Evolutionary conservation across 495 filamentous ascomycete genomes (phyloP).

Genomic region (Aspergillus olivimuriae): DNA sequence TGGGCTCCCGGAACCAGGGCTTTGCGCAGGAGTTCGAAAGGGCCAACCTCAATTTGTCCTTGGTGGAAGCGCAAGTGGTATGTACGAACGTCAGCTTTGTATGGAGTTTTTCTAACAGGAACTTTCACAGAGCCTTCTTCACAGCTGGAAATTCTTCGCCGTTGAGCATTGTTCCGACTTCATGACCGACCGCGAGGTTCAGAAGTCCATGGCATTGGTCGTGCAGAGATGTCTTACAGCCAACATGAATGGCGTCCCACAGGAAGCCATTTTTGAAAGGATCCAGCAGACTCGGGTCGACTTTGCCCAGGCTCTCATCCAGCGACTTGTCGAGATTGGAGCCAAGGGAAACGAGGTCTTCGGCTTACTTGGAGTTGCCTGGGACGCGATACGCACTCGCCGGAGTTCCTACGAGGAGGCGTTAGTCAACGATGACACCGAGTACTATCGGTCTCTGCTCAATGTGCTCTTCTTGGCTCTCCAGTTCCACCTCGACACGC

Average conservation of each 20-base stretch:
- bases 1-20: conserved; percentile 56
- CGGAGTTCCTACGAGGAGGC: conserved; percentile 59
- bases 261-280: conserved; percentile 65
- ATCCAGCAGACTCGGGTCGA: conserved; percentile 67
- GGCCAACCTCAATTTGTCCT: conserved; percentile 83
- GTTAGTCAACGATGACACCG: conserved; percentile 51
- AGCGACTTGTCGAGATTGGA: conserved; percentile 61
- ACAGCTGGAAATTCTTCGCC: conserved; percentile 84
- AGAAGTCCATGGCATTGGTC: conserved; percentile 59
- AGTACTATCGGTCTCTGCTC: conserved; percentile 76
- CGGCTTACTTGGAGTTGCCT: conserved; percentile 57
- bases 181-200: conserved; percentile 53
- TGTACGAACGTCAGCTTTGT: conserved; percentile 24
- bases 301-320: conserved; percentile 67
- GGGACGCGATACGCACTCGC: conserved; percentile 58
- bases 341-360: conserved; percentile 55
- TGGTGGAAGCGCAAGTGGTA: conserved; percentile 88
- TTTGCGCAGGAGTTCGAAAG: conserved; percentile 73
- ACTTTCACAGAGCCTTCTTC: conserved; percentile 57
- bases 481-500: conserved; percentile 47
- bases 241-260: conserved; percentile 57
- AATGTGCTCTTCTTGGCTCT: conserved; percentile 80
- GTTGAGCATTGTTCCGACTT: conserved; percentile 74
- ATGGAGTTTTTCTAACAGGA: conserved; percentile 4
- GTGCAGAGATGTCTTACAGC: conserved; percentile 65